Conservation (phyloP, 768 basidiomycete genomes). For the Pleurotus cornucopiae region DNA sequence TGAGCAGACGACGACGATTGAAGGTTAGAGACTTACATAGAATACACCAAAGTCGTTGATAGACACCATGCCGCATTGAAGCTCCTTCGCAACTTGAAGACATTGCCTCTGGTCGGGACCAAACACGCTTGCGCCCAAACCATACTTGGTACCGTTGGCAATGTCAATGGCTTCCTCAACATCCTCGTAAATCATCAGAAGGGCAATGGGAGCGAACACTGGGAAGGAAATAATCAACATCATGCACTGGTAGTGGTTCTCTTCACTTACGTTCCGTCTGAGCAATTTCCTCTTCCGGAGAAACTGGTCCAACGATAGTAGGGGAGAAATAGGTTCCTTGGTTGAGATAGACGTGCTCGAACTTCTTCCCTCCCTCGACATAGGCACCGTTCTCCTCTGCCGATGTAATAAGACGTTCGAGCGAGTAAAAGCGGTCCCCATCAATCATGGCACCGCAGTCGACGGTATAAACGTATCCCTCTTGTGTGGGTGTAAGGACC, state of each 20-base stretch:
- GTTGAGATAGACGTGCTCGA: conserved; percentile 60
- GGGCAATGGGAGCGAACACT: conserved; percentile 94
- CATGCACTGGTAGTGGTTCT: neutral
- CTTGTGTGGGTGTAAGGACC: conserved; percentile 60
- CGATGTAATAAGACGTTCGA: conserved; percentile 65
- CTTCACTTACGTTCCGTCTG: conserved; percentile 66
- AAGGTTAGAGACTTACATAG: conserved; percentile 50
- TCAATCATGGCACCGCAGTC: conserved; percentile 91
- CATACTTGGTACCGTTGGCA: conserved; percentile 85
- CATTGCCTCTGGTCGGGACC: conserved; percentile 81
- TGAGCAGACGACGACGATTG: conserved; percentile 1
- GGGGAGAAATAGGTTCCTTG: conserved; percentile 83
- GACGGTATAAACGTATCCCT: conserved; percentile 66
- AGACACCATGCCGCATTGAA: conserved; percentile 97
- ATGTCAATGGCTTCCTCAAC: conserved; percentile 84
- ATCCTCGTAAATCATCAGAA: conserved; percentile 79
- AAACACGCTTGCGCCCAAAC: conserved; percentile 92
- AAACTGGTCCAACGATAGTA: conserved; percentile 81
- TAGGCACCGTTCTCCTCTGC: conserved; percentile 70
- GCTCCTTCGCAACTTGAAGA: conserved; percentile 68
- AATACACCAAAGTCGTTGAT: conserved; percentile 92
- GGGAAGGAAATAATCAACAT: conserved; percentile 3
- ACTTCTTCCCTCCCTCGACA: conserved; percentile 60
- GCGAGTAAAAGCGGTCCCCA: conserved; percentile 59
- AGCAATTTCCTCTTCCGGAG: conserved; percentile 68